Evolutionary conservation across 768 basidiomycete species (phyloP).

Genomic region (Inosperma sp.): DNA sequence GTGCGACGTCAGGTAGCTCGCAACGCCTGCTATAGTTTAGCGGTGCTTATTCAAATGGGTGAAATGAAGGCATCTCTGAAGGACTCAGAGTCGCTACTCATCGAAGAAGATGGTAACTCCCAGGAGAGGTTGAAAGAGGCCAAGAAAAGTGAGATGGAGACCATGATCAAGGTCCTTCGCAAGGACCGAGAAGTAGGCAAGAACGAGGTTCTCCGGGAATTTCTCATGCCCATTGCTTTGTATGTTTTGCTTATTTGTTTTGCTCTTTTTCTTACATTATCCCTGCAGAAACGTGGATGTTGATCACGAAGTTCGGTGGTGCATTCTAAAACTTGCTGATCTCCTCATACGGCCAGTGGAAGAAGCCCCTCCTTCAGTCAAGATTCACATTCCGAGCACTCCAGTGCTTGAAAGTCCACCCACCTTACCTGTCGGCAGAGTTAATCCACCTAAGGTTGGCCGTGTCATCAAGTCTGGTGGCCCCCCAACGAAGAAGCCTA

Average conservation of each 20-base stretch:
- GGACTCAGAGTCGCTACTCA: conserved; percentile 71
- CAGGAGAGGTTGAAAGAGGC: conserved; percentile 68
- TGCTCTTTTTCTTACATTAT: conserved; percentile 23
- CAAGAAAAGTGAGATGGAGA: conserved; percentile 79
- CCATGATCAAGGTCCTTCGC: conserved; percentile 80
- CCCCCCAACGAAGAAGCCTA: conserved; percentile 37
- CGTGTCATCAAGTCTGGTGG: conserved; percentile 36
- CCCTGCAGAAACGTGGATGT: conserved; percentile 58
- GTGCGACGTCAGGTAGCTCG: conserved; percentile 86
- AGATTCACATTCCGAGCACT: conserved; percentile 71
- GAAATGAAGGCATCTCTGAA: conserved; percentile 77
- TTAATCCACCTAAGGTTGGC: conserved; percentile 38
- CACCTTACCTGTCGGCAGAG: conserved; percentile 50
- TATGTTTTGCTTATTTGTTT: conserved; percentile 32
- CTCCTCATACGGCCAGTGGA: conserved; percentile 77
- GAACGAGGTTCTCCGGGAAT: conserved; percentile 73
- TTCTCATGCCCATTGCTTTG: conserved; percentile 78
- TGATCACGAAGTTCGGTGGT: conserved; percentile 89
- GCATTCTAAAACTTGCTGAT: conserved; percentile 87
- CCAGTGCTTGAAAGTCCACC: conserved; percentile 63
- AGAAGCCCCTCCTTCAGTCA: conserved; percentile 83
- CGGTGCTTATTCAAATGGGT: conserved; percentile 81
- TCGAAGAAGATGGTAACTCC: conserved; percentile 79
- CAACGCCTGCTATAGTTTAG: conserved; percentile 80
- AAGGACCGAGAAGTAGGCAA: conserved; percentile 84